Percentiles rank a stretch among this genome's conserved stretches.
phyloP scores from a whole-genome alignment of 306 rosid genomes.

The Calophaca sinica region DNA sequence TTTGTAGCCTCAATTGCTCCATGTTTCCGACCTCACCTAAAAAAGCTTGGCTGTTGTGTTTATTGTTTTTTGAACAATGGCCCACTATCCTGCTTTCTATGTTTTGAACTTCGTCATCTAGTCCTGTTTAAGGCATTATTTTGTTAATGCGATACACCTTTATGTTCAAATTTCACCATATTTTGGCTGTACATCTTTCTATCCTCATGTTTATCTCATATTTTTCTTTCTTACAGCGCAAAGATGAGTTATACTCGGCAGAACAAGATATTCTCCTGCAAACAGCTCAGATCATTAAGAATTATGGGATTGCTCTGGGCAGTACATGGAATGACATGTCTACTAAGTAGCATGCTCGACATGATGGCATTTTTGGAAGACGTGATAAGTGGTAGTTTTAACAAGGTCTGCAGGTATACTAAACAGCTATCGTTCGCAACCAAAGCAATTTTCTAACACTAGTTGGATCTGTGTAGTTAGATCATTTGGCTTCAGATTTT shows the following conservation, averaged over 20 bases:
- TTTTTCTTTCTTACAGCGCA: constrained; percentile 58
- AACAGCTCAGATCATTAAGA: constrained; percentile 70
- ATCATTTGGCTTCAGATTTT: constrained; percentile 31
- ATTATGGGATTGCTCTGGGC: constrained; percentile 70
- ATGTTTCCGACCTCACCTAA: background rate
- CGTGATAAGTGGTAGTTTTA: background rate
- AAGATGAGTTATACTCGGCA: constrained; percentile 68
- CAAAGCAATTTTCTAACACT: constrained; percentile 13
- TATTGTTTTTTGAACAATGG: constrained; percentile 4
- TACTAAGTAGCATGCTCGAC: constrained; percentile 27
- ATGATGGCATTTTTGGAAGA: background rate
- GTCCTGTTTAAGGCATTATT: constrained; percentile 22
- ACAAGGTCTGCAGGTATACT: constrained; percentile 13
- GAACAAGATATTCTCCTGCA: constrained; percentile 81
- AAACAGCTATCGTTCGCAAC: background rate
- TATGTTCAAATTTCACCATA: constrained; percentile 26
- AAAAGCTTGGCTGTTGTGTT: background rate
- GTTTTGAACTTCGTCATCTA: background rate
- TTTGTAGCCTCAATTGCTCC: background rate
- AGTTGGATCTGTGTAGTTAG: background rate
- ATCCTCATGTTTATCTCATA: constrained; percentile 18
- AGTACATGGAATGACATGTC: constrained; percentile 45
- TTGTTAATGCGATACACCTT: constrained; percentile 20
- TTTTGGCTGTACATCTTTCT: background rate
- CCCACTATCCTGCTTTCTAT: constrained; percentile 4